Percentiles rank a stretch among this genome's conserved stretches.
Evolutionary conservation across 1,284 basidiomycete genomes (phyloP).

Genomic region (Fomitiporia mediterranea): DNA sequence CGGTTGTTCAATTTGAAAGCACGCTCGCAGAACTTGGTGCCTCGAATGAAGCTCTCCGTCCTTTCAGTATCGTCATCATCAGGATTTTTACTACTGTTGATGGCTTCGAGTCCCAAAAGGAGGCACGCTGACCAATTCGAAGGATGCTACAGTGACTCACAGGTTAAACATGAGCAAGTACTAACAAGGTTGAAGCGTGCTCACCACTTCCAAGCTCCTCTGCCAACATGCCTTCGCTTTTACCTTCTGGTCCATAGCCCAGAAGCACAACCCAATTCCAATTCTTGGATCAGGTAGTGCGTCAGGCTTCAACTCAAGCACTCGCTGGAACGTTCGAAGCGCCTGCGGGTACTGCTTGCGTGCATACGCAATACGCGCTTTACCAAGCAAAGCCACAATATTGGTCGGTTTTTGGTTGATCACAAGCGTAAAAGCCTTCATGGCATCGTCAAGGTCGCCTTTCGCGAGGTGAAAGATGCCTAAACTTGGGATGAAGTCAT

Average conservation of each 20-base stretch:
- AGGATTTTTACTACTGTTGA: conserved; percentile 76
- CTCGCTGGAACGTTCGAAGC: conserved; percentile 78
- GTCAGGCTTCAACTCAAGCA: conserved; percentile 70
- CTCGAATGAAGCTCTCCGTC: conserved; percentile 39
- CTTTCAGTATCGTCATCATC: conserved; percentile 56
- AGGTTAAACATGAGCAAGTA: conserved; percentile 6
- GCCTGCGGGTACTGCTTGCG: conserved; percentile 74
- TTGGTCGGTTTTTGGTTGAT: conserved; percentile 77
- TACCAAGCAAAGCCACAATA: conserved; percentile 74
- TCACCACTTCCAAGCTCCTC: conserved; percentile 74
- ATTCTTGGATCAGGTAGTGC: conserved; percentile 88
- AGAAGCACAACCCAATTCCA: conserved; percentile 89
- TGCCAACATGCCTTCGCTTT: conserved; percentile 87
- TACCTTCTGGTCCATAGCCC: conserved; percentile 76
- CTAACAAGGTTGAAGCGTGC: conserved; percentile 30
- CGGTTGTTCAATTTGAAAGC: conserved; percentile 76
- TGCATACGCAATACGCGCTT: conserved; percentile 82
- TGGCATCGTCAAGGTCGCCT: conserved; percentile 72
- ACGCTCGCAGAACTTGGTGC: conserved; percentile 64
- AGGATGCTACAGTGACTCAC: conserved; percentile 52
- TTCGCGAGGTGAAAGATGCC: conserved; percentile 81
- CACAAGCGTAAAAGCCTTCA: conserved; percentile 79
- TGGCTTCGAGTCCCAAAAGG: conserved; percentile 76
- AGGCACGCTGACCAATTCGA: conserved; percentile 71
- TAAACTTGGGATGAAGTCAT: conserved; percentile 28